Conservation (phyloP, 1,139 yeast species). For the Pichia inconspicua region DNA sequence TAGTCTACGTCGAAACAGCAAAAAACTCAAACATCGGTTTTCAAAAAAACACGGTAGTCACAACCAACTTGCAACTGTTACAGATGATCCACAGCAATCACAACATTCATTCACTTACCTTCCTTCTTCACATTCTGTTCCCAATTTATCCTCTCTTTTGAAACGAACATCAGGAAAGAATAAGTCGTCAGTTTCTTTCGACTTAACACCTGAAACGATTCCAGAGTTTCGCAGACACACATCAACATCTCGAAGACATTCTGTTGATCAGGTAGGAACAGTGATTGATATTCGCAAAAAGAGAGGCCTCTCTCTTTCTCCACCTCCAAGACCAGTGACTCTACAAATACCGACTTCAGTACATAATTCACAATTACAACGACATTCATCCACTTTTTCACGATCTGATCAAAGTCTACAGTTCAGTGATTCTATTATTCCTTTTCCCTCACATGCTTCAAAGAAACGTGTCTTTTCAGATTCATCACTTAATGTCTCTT, state of each 20-base stretch:
- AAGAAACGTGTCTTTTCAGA: constrained; percentile 3
- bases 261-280: background rate
- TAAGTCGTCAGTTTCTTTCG: background rate
- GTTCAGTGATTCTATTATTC: background rate
- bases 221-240: background rate
- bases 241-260: background rate
- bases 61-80: background rate
- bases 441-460: background rate
- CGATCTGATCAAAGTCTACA: background rate
- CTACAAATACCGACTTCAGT: background rate
- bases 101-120: background rate
- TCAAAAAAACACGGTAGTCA: background rate
- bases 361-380: background rate
- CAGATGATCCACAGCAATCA: background rate
- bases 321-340: background rate
- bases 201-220: background rate
- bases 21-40: constrained; percentile 9
- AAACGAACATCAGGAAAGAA: background rate
- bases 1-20: constrained; percentile 9
- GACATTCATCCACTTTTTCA: background rate
- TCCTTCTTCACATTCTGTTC: background rate
- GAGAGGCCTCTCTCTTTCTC: background rate
- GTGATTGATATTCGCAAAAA: background rate
- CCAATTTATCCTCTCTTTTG: background rate
- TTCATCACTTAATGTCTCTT: constrained; percentile 1